Evolutionary conservation across 2,329 filamentous ascomycete species (phyloP), one percentile per base, ranked within the genome.

Genomic region (Ophiostoma perfectum): DNA sequence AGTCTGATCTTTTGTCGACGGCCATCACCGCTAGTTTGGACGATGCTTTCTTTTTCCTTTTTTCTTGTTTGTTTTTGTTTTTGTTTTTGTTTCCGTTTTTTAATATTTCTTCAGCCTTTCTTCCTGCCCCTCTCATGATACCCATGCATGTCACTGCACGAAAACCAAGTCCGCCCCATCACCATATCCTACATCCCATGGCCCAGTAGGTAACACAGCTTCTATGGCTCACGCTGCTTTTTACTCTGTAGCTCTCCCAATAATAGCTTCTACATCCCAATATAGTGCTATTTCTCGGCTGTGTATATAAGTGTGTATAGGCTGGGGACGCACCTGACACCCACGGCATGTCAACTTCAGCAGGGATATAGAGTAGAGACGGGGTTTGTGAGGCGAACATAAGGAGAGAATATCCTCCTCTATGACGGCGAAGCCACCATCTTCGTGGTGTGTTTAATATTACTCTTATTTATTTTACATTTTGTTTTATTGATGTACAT

Each of bases 1-100:
- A 14, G 49, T 55, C 18, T 55, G 49, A 27, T 11, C 7, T 55
- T 27, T 27, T 55, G n/a, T 36, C n/a, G 8, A 27, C 27, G 49
- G 49, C 49, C 7, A 55, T 55, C 49, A 55, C 49, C 49, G 49
- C 49, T 55, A 55, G 49, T 55, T 55, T 55, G 14, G 18, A 12
- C 11, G 8, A 55, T 27, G 49, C 12, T 47, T 11, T 2, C 44
- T 44, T 44, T 27, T 9, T n/a, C n/a, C 16, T n/a, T 36, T 12
- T 65, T 12, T 11, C 18, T 58, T 66, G n/a, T 39, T 58, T 66
- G n/a, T 27, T 64, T 39, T 62, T 36, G 2, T 62, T 64, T 36
- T 4, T 55, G 41, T 55, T 52, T 52, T 16, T 14, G 45, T 47
- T 47, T 52, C 6, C n/a, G 16, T 9, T 2, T 52, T 4, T 60